Evolutionary conservation across 1,139 yeast species (phyloP).

Genomic region (Nadsonia commutata): DNA sequence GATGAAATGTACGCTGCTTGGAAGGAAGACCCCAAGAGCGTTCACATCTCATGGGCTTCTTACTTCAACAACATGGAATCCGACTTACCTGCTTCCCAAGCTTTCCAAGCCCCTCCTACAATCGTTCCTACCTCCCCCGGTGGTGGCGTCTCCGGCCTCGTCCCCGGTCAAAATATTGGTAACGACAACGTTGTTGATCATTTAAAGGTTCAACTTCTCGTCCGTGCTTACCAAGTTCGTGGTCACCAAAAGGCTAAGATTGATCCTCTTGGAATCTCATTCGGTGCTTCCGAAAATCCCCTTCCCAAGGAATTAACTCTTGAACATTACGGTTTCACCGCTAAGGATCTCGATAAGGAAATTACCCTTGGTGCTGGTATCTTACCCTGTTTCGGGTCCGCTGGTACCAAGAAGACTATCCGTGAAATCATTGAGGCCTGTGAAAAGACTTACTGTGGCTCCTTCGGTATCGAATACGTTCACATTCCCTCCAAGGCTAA

Average conservation of each 20-base stretch:
- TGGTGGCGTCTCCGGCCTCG: slow-evolving; percentile 40
- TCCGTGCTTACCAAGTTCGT: slow-evolving; percentile 96
- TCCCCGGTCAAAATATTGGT: slow-evolving; percentile 25
- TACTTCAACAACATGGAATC: slow-evolving; percentile 82
- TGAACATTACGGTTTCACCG: slow-evolving; percentile 83
- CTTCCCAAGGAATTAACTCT: slow-evolving; percentile 77
- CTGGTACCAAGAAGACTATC: slow-evolving; percentile 48
- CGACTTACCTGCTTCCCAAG: slow-evolving; percentile 50
- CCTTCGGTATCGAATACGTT: slow-evolving; percentile 88
- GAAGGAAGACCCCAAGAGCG: slow-evolving; percentile 79
- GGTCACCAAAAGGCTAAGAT: slow-evolving; percentile 93
- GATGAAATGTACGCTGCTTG: slow-evolving; percentile 97
- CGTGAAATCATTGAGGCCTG: slow-evolving; percentile 65
- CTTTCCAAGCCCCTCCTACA: slow-evolving; percentile 86
- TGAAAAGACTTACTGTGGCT: slow-evolving; percentile 74
- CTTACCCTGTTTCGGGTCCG: slow-evolving; percentile 75
- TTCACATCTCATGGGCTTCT: slow-evolving; percentile 90
- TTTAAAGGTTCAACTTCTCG: slow-evolving; percentile 87
- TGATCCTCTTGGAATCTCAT: slow-evolving; percentile 85
- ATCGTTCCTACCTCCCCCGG: slow-evolving; percentile 63
- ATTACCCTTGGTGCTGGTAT: slow-evolving; percentile 96
- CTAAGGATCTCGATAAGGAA: slow-evolving; percentile 66
- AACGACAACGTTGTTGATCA: slow-evolving; percentile 54
- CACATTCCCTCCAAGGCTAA: slow-evolving; percentile 92
- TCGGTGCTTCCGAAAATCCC: slow-evolving; percentile 39